Evolutionary conservation across 148 eudicot species (phyloP).

Genomic region (Chenopodium album): DNA sequence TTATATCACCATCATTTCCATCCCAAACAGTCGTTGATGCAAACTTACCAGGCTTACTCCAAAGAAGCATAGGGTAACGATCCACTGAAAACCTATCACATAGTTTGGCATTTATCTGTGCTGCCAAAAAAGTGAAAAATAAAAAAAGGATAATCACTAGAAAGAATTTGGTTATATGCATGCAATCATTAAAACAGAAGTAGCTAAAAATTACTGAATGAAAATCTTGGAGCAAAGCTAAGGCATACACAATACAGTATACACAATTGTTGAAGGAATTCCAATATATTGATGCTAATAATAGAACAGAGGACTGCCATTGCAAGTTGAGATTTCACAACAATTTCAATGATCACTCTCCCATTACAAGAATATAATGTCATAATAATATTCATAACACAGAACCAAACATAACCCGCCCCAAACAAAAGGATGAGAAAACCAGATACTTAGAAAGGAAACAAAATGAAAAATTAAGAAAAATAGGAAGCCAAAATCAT

Average conservation of each 20-base stretch:
- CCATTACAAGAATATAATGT: neutral
- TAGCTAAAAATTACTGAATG: neutral
- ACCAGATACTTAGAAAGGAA: neutral
- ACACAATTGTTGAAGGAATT: neutral
- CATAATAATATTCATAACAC: neutral
- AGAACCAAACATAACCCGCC: neutral
- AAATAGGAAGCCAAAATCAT: neutral
- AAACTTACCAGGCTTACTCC: conserved; percentile 78
- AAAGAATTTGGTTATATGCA: conserved; percentile 5
- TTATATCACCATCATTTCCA: conserved; percentile 62
- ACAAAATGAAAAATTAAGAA: neutral
- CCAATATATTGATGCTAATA: neutral
- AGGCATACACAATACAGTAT: neutral
- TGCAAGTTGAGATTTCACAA: neutral
- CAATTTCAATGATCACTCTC: neutral
- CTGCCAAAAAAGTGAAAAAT: conserved; percentile 66
- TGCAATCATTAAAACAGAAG: neutral
- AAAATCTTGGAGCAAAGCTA: neutral
- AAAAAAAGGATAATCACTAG: conserved; percentile 41
- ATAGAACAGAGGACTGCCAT: neutral
- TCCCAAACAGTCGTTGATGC: conserved; percentile 47
- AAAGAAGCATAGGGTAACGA: conserved; percentile 80
- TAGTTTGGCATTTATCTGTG: conserved; percentile 79
- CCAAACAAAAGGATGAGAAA: neutral
- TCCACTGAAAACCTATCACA: conserved; percentile 85